These are phyloP conservation scores for Penicillium freii DNA, from an alignment of 2,329 filamentous ascomycete species.

Conservation along the genomic window DNA sequence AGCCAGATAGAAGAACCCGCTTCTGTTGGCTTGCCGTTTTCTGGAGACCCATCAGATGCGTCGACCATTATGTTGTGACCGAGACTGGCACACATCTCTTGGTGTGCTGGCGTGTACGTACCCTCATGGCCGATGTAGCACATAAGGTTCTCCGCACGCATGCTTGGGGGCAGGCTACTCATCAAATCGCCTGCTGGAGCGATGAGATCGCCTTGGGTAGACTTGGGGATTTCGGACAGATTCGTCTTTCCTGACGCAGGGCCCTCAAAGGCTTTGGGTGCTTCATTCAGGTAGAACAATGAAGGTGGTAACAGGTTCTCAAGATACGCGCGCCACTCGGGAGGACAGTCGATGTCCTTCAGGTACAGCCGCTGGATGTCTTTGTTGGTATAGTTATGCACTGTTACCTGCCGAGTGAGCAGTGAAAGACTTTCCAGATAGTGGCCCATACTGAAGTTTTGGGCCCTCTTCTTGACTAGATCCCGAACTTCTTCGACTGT, in stretches of 20 bases:
- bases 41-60: slow-evolving; percentile 63
- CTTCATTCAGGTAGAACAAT: slow-evolving; percentile 89
- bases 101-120: slow-evolving; percentile 90
- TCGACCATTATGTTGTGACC: slow-evolving; percentile 99
- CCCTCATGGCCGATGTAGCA: slow-evolving; percentile 98
- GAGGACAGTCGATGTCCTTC: slow-evolving; percentile 94
- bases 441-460: slow-evolving; percentile 83
- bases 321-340: slow-evolving; percentile 79
- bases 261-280: slow-evolving; percentile 59
- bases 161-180: slow-evolving; percentile 80
- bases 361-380: slow-evolving; percentile 84
- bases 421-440: slow-evolving; percentile 85
- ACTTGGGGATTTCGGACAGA: slow-evolving; percentile 40
- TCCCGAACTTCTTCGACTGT: slow-evolving; percentile 82
- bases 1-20: slow-evolving; percentile 95
- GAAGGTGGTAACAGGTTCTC: slow-evolving; percentile 72
- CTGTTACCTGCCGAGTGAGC: slow-evolving; percentile 77
- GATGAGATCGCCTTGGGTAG: slow-evolving; percentile 55
- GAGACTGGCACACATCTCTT: slow-evolving; percentile 95
- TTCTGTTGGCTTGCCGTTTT: slow-evolving; percentile 68
- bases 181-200: slow-evolving; percentile 86
- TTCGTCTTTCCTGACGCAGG: slow-evolving; percentile 52
- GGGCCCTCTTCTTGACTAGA: slow-evolving; percentile 67
- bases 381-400: slow-evolving; percentile 73
- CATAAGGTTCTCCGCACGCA: slow-evolving; percentile 96